Evolutionary conservation across 2,329 filamentous ascomycete genomes (phyloP), one percentile per base, ranked within the genome.

Genomic region (Diaporthe sp.): DNA sequence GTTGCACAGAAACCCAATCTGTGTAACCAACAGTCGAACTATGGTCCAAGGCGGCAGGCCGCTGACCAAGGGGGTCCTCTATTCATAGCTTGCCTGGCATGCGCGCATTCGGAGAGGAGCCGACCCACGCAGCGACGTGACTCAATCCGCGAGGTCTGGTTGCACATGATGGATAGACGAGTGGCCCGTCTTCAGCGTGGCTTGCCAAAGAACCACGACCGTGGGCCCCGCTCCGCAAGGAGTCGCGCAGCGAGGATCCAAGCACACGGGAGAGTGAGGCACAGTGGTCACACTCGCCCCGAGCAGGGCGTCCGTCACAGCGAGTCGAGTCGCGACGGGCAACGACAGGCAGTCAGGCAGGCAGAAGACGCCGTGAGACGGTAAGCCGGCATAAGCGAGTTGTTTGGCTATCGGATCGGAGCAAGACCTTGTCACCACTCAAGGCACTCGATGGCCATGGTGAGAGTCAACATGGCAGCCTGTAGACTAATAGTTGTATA

Each of bases 11-110:
- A 53, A 61, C 42, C 44, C 28, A 20, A 13, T n/a, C 31, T 57
- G 72, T 76, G 72, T 74, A 60, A 72, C 72, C 39, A 53, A 53
- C n/a, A 20, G 60, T 49, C 70, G n/a, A 44, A 53, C 31, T 34
- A 53, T 60, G 42, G 57, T 51, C 28, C 57, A 72, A 63, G 71
- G 39, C 71, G 58, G 71, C 58, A 49, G 57, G 70, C 42, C 57
- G 57, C 71, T 72, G 55, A 61, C 55, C 71, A 72, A 61, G 71
- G 10, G 31, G 49, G n/a, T 28, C 31, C 57, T 72, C 71, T 72
- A 72, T 61, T 72, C 71, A 72, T 61, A 72, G 57, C 39, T 51
- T 51, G 55, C 53, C 28, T 60, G 71, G 20, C 57, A 72, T 63
- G 57, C n/a, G 65, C 65, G 65, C 65, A 17, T 49, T 61, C 47